Base-by-base conservation (phyloP, 2,329 filamentous ascomycete species). In the Apiospora aurea region DNA sequence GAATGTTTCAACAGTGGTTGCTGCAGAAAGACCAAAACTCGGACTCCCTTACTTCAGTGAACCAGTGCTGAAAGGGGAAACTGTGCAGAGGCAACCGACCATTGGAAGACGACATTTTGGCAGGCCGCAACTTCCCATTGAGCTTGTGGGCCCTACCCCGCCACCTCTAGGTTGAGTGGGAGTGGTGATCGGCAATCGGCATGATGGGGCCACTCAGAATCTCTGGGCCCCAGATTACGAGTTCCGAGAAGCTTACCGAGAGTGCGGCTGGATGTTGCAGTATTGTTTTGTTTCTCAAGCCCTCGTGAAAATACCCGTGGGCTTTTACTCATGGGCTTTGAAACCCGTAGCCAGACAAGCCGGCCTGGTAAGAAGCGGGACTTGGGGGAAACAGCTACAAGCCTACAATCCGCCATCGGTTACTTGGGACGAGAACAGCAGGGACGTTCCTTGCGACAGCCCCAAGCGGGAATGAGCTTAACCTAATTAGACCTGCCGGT, bases 341-440 rank as follows among this genome's bases (percentile, higher is more conserved):
- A 16, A 5, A 3, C 26, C 16, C 14, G 0, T 34, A 26, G 51
- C 51, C 51, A 7, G 21, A 2, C 16, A 18, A 8, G 21, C n/a
- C 21, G 16, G 44, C 5, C 16, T 47, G 2, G 44, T 38, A 38
- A 21, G 18, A 14, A 57, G 16, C 18, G 18, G 53, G 29, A 21
- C 8, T 16, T 57, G 53, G 53, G 53, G 53, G 24, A 16, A 53
- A 53, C 13, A 21, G 26, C 14, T 18, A 21, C 21, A 21, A 13
- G 18, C 14, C 24, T 18, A 29, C 24, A 34, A 34, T 16, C 6
- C 4, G 26, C 14, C 26, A 57, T 16, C 5, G 51, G 4, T 29
- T 34, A 38, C 34, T 64, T 41, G 57, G 57, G 57, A 64, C 34
- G 34, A 64, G 34, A 41, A 24, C 34, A 64, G 18, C 57, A 64